Percentiles rank a stretch among this genome's conserved stretches.
Evolutionary conservation across 1,139 yeast species (phyloP).

Genomic region (Hanseniaspora gamundiae): DNA sequence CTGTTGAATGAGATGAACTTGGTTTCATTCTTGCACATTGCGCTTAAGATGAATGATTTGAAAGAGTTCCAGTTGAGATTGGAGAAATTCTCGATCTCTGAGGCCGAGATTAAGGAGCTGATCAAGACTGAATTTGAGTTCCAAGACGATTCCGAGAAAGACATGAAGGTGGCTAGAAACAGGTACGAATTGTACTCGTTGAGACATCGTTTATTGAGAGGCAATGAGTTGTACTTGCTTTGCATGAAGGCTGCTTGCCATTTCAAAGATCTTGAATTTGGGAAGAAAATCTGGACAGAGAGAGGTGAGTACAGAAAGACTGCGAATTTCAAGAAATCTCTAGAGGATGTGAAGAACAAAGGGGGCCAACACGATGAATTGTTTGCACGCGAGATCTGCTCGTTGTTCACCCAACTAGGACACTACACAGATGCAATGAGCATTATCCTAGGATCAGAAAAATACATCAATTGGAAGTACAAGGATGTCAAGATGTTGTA

Average conservation of each 20-base stretch:
- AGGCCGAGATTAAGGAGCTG: constrained; percentile 15
- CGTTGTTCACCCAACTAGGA: constrained; percentile 38
- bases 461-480: constrained; percentile 64
- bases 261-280: constrained; percentile 41
- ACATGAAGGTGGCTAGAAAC: not conserved
- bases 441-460: constrained; percentile 52
- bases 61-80: constrained; percentile 18
- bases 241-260: constrained; percentile 56
- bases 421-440: constrained; percentile 59
- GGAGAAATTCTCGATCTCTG: constrained; percentile 18
- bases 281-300: constrained; percentile 60
- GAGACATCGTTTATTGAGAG: not conserved
- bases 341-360: constrained; percentile 30
- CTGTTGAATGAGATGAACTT: constrained; percentile 15
- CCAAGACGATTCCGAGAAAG: not conserved
- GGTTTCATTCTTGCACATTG: constrained; percentile 18
- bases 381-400: constrained; percentile 57
- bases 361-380: constrained; percentile 38
- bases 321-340: constrained; percentile 30
- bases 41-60: constrained; percentile 16
- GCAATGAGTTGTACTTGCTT: constrained; percentile 1
- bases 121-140: not conserved
- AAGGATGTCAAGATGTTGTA: constrained; percentile 38
- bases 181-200: not conserved
- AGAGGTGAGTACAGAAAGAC: constrained; percentile 65